A percentile compares a stretch with the other conserved stretches of the same genome.
Evolutionary conservation across 345 rosid species (phyloP).

Genomic region (Euphorbia pulcherrima): DNA sequence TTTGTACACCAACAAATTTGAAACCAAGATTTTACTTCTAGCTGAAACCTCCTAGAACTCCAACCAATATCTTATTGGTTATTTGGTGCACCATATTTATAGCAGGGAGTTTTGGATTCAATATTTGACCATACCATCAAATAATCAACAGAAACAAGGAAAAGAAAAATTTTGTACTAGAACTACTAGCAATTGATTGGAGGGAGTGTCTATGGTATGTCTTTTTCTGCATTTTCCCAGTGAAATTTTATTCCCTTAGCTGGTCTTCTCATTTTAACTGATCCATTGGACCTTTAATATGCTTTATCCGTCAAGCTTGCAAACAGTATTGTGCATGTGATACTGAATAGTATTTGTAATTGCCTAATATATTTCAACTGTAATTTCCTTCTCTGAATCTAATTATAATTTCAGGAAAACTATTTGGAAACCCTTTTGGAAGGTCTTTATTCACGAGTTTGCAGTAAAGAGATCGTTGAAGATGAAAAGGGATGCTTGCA

Average conservation of each 20-base stretch:
- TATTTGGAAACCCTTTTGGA: constrained; percentile 55
- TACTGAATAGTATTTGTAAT: not conserved
- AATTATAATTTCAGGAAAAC: constrained; percentile 46
- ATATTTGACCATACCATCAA: not conserved
- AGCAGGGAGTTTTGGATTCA: not conserved
- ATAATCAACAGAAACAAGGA: not conserved
- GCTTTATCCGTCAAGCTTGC: not conserved
- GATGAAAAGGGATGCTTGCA: constrained; percentile 69
- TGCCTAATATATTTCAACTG: constrained; percentile 1
- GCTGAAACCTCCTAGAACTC: not conserved
- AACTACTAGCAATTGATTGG: not conserved
- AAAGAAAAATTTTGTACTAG: not conserved
- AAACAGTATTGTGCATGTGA: not conserved
- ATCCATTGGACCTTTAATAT: not conserved
- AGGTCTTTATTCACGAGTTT: constrained; percentile 44
- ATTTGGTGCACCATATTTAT: not conserved
- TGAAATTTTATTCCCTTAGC: not conserved
- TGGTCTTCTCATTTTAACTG: not conserved
- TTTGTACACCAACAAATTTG: not conserved
- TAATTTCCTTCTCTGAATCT: constrained; percentile 19
- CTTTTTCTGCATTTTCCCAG: not conserved
- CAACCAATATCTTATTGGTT: not conserved
- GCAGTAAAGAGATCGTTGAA: constrained; percentile 48
- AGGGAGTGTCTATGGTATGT: not conserved
- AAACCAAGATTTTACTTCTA: not conserved